A percentile compares a stretch with the other conserved stretches of the same genome.
Evolutionary conservation across 257 asterid genomes (phyloP).

Genomic region (Buddleja alternifolia): DNA sequence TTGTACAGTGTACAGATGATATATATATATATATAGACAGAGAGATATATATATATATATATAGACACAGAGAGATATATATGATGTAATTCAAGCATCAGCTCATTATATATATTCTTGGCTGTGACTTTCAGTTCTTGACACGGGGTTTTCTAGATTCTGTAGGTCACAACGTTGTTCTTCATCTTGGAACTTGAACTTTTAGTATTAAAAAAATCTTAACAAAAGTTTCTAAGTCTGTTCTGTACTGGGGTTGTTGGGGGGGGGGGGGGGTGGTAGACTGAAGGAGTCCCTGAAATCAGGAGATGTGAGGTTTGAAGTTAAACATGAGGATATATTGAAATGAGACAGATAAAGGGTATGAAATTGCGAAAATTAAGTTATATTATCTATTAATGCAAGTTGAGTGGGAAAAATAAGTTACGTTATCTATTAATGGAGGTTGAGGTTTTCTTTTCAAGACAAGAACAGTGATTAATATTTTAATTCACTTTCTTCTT

Average conservation of each 20-base stretch:
- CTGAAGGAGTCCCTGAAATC: neutral
- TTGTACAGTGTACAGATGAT: too few relatives aligned
- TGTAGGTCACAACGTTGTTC: conserved; percentile 24
- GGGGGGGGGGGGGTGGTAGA: neutral
- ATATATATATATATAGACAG: too few relatives aligned
- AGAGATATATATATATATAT: too few relatives aligned
- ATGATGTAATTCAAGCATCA: conserved; percentile 19
- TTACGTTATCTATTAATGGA: too few relatives aligned
- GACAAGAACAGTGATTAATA: too few relatives aligned
- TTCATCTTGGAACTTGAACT: conserved; percentile 42
- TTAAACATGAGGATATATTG: neutral
- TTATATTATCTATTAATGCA: too few relatives aligned
- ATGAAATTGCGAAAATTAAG: too few relatives aligned
- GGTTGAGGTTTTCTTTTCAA: too few relatives aligned
- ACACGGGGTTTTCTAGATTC: conserved; percentile 38
- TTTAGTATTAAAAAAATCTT: neutral
- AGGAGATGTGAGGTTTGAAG: neutral
- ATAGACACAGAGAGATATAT: too few relatives aligned
- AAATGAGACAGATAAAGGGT: too few relatives aligned
- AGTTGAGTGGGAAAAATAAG: too few relatives aligned
- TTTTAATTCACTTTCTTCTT: too few relatives aligned
- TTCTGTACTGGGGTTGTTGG: neutral
- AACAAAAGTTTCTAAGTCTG: neutral
- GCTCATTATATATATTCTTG: neutral
- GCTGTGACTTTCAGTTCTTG: conserved; percentile 28